Evolutionary conservation across 192 early-diverging fungal genomes (phyloP).

Genomic region (Coemansia erecta): DNA sequence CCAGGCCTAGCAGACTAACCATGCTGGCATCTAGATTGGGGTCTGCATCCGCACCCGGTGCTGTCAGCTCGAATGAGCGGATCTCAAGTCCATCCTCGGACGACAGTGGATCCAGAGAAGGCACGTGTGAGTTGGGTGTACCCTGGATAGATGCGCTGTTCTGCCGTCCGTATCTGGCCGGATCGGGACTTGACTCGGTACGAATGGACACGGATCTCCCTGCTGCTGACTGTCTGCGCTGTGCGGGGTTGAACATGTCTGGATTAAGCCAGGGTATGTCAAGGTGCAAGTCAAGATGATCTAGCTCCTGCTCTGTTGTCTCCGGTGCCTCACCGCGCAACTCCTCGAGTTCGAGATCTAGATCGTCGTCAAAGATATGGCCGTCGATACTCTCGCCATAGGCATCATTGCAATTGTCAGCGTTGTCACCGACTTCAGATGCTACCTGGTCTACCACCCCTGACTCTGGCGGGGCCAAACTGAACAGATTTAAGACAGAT

Average conservation of each 20-base stretch:
- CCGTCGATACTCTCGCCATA: not conserved
- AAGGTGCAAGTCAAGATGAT: slow-evolving; percentile 14
- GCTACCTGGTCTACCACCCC: too few species aligned
- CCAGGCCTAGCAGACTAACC: slow-evolving; percentile 19
- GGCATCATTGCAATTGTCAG: too few species aligned
- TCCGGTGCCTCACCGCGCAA: slow-evolving; percentile 12
- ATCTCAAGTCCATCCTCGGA: slow-evolving; percentile 37
- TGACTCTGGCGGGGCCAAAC: too few species aligned
- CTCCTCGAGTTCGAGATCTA: slow-evolving; percentile 31
- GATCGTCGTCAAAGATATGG: not conserved
- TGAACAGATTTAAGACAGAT: too few species aligned
- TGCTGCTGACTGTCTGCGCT: not conserved
- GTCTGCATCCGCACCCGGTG: slow-evolving; percentile 4
- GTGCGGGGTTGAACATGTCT: not conserved
- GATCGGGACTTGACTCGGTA: slow-evolving; percentile 26
- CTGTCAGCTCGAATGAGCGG: slow-evolving; percentile 36
- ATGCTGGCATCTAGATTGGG: not conserved
- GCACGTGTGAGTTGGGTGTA: slow-evolving; percentile 20
- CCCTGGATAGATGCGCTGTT: slow-evolving; percentile 9
- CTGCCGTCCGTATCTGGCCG: not conserved
- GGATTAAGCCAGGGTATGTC: slow-evolving; percentile 50
- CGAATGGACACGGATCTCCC: slow-evolving; percentile 14
- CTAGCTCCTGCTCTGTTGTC: not conserved
- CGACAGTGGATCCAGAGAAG: slow-evolving; percentile 30
- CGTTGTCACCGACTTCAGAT: too few species aligned